These are phyloP conservation scores for Oryza glaberrima DNA, from an alignment of 176 grass and related monocot genomes.

Conservation along the genomic window DNA sequence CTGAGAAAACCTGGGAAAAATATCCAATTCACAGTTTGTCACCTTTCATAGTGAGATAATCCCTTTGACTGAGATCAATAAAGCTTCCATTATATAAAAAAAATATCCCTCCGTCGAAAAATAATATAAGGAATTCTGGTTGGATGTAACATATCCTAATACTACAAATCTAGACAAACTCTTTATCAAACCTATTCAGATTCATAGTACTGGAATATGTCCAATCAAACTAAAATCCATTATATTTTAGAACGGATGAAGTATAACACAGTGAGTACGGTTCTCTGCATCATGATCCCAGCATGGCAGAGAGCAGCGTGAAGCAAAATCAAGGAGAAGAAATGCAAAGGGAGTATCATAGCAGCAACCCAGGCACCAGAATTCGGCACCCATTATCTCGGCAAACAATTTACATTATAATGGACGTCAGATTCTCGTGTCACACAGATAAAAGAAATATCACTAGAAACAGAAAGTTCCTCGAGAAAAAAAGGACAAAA, in stretches of 20 bases:
- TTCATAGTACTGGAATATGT: no score
- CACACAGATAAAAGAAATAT: conserved; percentile 29
- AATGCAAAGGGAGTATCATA: neutral
- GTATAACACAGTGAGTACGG: neutral
- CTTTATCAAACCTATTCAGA: no score
- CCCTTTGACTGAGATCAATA: no score
- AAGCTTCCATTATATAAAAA: no score
- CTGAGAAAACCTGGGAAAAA: neutral
- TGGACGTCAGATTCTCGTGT: neutral
- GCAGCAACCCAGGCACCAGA: neutral
- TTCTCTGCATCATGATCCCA: neutral
- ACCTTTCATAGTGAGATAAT: neutral
- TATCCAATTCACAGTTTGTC: neutral
- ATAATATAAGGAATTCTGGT: no score
- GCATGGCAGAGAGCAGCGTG: neutral
- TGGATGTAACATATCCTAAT: no score
- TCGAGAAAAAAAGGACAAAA: no score
- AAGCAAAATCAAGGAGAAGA: neutral
- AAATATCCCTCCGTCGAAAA: no score
- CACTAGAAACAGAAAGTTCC: conserved; percentile 31
- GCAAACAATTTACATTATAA: conserved; percentile 18
- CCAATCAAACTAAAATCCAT: no score
- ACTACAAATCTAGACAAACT: no score
- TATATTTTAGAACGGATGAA: no score
- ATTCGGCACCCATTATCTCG: neutral